These are phyloP conservation scores for Groenewaldozyma auringiensis DNA, from an alignment of 1,139 yeast genomes.

Conservation along the genomic window DNA sequence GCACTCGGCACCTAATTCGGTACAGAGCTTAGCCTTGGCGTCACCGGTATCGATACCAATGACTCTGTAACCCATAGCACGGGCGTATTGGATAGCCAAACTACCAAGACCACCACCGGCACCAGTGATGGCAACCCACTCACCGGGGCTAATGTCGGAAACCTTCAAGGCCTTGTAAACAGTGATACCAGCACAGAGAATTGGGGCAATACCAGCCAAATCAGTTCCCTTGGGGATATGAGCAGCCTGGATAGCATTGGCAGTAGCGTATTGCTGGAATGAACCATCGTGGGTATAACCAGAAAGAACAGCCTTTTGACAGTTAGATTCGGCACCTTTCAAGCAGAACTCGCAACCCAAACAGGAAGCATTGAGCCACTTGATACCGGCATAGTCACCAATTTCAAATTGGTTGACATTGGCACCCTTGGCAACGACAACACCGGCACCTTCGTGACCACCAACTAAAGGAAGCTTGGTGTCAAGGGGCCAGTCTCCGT, in stretches of 20 bases:
- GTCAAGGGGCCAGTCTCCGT: conserved; percentile 63
- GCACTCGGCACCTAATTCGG: conserved; percentile 59
- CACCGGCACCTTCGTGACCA: conserved; percentile 87
- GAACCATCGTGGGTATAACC: conserved; percentile 81
- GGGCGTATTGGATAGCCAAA: conserved; percentile 72
- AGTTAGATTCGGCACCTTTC: conserved; percentile 59
- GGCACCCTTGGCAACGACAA: conserved; percentile 64
- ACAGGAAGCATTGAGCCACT: conserved; percentile 67
- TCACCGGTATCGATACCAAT: conserved; percentile 70
- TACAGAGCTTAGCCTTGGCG: conserved; percentile 50
- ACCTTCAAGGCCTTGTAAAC: conserved; percentile 77
- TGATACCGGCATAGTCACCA: conserved; percentile 74
- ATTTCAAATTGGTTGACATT: conserved; percentile 61
- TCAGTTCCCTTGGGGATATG: conserved; percentile 62
- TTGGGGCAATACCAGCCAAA: conserved; percentile 68
- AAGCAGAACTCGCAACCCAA: conserved; percentile 66
- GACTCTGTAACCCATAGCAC: conserved; percentile 74
- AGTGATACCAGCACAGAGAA: conserved; percentile 75
- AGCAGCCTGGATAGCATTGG: conserved; percentile 83
- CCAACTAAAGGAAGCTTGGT: conserved; percentile 66
- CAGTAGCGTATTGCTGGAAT: conserved; percentile 78
- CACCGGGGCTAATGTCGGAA: conserved; percentile 57
- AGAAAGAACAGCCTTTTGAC: conserved; percentile 59
- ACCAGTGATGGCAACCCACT: conserved; percentile 76
- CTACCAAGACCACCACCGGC: conserved; percentile 85